Percentiles rank a stretch among this genome's conserved stretches.
phyloP scores from a whole-genome alignment of 1,284 basidiomycete genomes.

The Naganishia cerealis region DNA sequence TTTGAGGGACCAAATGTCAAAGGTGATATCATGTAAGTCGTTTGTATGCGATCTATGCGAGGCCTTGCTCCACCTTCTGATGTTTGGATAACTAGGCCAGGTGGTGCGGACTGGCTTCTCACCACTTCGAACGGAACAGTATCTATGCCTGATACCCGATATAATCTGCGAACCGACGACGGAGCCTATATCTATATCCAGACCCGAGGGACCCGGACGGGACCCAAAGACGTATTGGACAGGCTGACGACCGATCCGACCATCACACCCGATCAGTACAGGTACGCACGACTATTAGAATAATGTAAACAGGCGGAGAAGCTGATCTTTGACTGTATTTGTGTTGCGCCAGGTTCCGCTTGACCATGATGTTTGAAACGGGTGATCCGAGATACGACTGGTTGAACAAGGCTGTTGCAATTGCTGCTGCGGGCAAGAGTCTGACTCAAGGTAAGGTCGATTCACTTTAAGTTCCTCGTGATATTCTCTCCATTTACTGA shows the following conservation, averaged over 20 bases:
- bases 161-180: slow-evolving; percentile 40
- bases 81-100: slow-evolving; percentile 14
- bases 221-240: slow-evolving; percentile 38
- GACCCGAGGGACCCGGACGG: slow-evolving; percentile 39
- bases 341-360: slow-evolving; percentile 34
- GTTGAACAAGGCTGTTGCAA: slow-evolving; percentile 40
- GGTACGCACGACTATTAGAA: not conserved
- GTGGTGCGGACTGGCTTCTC: slow-evolving; percentile 39
- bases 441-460: slow-evolving; percentile 36
- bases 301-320: not conserved
- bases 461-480: not conserved
- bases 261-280: slow-evolving; percentile 37
- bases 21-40: slow-evolving; percentile 34
- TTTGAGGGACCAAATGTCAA: slow-evolving; percentile 38
- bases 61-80: too few relatives aligned
- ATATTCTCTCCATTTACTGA: not conserved
- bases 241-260: slow-evolving; percentile 37
- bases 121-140: slow-evolving; percentile 36
- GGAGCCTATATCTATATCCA: slow-evolving; percentile 41
- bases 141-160: slow-evolving; percentile 38
- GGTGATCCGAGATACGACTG: slow-evolving; percentile 41
- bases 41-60: not conserved
- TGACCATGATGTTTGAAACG: slow-evolving; percentile 40
- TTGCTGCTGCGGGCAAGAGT: slow-evolving; percentile 39
- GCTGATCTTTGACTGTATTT: not conserved